Conservation (phyloP, 306 rosid genomes). For the Gastrolobium villosum region DNA sequence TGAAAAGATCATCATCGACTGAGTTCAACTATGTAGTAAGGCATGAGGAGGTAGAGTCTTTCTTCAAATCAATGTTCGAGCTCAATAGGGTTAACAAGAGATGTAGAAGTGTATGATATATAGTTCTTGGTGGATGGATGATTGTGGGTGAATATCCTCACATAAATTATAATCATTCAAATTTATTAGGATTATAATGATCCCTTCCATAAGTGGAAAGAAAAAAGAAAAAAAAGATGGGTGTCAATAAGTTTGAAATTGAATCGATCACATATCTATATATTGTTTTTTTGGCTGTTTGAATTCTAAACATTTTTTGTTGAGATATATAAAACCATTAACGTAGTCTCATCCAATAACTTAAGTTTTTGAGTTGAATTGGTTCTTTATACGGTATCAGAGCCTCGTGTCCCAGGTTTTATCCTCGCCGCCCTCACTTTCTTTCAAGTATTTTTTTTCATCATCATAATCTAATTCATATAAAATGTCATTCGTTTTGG, state of each 20-base stretch:
- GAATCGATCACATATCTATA: neutral
- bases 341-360: too few relatives aligned
- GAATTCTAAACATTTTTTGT: slow-evolving; percentile 7
- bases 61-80: slow-evolving; percentile 58
- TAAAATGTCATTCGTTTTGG: neutral
- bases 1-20: slow-evolving; percentile 51
- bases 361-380: too few relatives aligned
- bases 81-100: slow-evolving; percentile 58
- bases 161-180: neutral
- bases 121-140: neutral
- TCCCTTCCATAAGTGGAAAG: slow-evolving; percentile 2
- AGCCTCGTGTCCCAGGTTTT: too few relatives aligned
- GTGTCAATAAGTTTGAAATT: slow-evolving; percentile 36
- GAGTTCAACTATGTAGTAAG: slow-evolving; percentile 46
- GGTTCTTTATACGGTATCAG: too few relatives aligned
- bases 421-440: too few relatives aligned
- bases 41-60: slow-evolving; percentile 64
- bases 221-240: neutral
- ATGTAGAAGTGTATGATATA: slow-evolving; percentile 55
- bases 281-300: neutral
- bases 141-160: slow-evolving; percentile 11
- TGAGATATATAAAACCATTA: too few relatives aligned
- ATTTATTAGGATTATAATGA: neutral
- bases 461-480: neutral
- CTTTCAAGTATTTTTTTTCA: too few relatives aligned